Base-by-base conservation (phyloP, 2,329 filamentous ascomycete species). In the Ilyonectria robusta region DNA sequence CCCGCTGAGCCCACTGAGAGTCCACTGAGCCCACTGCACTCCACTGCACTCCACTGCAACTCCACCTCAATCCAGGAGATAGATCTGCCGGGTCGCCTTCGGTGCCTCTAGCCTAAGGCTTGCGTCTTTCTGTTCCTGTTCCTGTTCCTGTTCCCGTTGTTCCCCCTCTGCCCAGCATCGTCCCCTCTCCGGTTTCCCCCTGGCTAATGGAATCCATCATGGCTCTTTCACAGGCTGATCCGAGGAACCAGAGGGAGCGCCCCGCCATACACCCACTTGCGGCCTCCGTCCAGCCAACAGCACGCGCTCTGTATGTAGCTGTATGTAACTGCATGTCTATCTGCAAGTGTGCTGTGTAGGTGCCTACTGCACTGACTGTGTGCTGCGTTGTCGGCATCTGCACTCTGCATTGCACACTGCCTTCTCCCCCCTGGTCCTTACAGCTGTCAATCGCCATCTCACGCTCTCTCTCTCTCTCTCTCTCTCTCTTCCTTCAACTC, bases 11-110 rank as follows among this genome's bases (percentile, higher is more conserved):
- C 26, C 26, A 26, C 26, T 26, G 26, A 26, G 26, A 26, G 26
- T 26, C 26, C 26, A 26, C 23, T 23, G n/a, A 33, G 48, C 13
- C 23, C 15, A 7, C 23, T 23, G 31, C 8, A 33, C 48, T 26
- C 26, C 26, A 26, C 23, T 23, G n/a, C 6, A 26, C 26, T 26
- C 26, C 5, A 26, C 26, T 26, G 26, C 26, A 40, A 40, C 37
- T 40, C 40, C 40, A 42, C 40, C 17, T 42, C 15, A 42, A 42
- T 42, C 40, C 40, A 58, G 56, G 56, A 48, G 56, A 48, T 31
- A 50, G 44, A 59, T 59, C 57, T 59, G 42, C 56, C 44, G 56
- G 21, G 26, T 42, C 40, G n/a, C 40, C 40, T 17, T 42, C 40
- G 40, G 40, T 42, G 37, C 15, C 37, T 40, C 37, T 40, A 13